Evolutionary conservation across 140 eudicot species (phyloP).

Genomic region (Ambrosia hybrid): DNA sequence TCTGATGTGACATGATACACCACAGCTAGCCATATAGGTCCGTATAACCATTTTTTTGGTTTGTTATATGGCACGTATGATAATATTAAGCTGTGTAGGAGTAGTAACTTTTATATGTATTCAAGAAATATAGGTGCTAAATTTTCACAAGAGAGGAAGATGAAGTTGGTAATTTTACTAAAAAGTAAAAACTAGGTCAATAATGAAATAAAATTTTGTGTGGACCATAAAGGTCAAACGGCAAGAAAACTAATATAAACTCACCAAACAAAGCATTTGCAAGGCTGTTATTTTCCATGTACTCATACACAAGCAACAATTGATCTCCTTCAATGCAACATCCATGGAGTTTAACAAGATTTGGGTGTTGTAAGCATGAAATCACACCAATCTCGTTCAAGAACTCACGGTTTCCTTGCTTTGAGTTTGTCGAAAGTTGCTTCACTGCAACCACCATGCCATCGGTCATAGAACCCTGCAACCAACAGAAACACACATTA

Average conservation of each 20-base stretch:
- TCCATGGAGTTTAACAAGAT: conserved; percentile 92
- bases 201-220: not conserved
- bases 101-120: not conserved
- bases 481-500: conserved; percentile 9
- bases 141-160: not conserved
- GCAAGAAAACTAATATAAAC: conserved; percentile 15
- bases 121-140: not conserved
- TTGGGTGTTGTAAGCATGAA: conserved; percentile 87
- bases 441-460: conserved; percentile 79
- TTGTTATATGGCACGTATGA: too few species aligned
- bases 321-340: conserved; percentile 88
- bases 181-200: not conserved
- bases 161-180: not conserved
- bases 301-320: conserved; percentile 76
- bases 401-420: conserved; percentile 90
- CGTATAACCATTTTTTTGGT: too few species aligned
- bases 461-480: conserved; percentile 70
- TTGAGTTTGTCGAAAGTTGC: conserved; percentile 76
- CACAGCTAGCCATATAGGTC: too few species aligned
- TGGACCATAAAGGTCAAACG: conserved; percentile 20
- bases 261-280: conserved; percentile 76
- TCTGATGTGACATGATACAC: too few species aligned
- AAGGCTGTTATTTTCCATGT: conserved; percentile 89
- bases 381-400: conserved; percentile 88
- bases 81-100: too few species aligned